Base-by-base conservation (phyloP, 352 stramenopile species). In the Phytophthora megakarya region DNA sequence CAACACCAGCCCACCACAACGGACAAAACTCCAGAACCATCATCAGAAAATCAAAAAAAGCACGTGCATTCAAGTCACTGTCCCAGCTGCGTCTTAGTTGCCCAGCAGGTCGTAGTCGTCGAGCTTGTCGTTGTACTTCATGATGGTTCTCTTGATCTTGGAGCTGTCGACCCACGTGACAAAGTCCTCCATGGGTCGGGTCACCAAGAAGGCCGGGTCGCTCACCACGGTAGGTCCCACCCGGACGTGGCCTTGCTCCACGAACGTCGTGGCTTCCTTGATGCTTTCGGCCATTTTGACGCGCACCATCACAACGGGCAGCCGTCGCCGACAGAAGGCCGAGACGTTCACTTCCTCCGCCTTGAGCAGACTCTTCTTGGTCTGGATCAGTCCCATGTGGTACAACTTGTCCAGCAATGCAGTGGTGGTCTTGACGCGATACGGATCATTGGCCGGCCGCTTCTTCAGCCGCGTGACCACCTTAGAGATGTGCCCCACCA, bases 71-170 rank as follows among this genome's bases (percentile, higher is more conserved):
- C n/a, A n/a, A n/a, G n/a, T 35, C 30, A 1, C 30, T 9, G 26
- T 35, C 13, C 8, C 30, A 35, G 10, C 30, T 35, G 30, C 10
- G 30, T 35, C 45, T 43, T 97, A 98, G 67, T 97, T 97, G 50
- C 92, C 91, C 7, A 99, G 89, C 61, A 99, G 78, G 75, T 99
- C 98, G 84, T 98, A 99, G 85, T 99, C 98, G 88, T 99, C 98
- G 45, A 99, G 80, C 73, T 99, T 99, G 78, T 99, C 97, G 86
- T 99, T 99, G 86, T 99, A 99, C 74, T 98, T 98, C 79, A 96
- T 93, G 71, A 99, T 97, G 57, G 90, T 96, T 78, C 92, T 82
- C 83, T 98, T 98, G 84, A 99, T 98, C 92, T 98, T 98, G 57
- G 93, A 98, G 68, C 85, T 95, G 70, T 98, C 93, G 42, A 98